Evolutionary conservation across 1,139 yeast genomes (phyloP), one percentile per base, ranked within the genome.

Genomic region (Kodamaea sp.): DNA sequence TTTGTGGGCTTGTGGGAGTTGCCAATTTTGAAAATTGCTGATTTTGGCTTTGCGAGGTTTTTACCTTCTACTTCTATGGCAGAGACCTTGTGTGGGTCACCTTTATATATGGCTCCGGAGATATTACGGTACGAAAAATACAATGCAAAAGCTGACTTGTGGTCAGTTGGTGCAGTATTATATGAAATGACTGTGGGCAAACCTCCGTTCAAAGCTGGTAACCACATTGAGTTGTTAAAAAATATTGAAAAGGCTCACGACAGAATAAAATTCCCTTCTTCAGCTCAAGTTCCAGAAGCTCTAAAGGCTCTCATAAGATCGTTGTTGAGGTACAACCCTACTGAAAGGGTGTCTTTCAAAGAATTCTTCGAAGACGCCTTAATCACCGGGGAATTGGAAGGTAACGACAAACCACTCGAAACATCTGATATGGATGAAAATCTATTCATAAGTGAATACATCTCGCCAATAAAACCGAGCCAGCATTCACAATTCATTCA

Each of bases 71-170:
- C 96, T 1, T 83, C 96, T 2, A 73, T 94, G 76, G 97, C 98
- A 1, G 98, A 92, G 59, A 92, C 98, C 3, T 68, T 92, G 44
- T 92, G 98, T 69, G 98, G 98, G 1, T 87, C 96, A 8, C 98
- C 98, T 1, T 66, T 92, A 29, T 92, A 94, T 59, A 92, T 92
- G 98, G 98, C 98, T 0, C 98, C 98, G 0, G 98, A 92, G 60
- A 94, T 92, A 32, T 70, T 92, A 50, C 73, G 95, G 43, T 89
- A 88, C 56, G 97, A 94, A 57, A 92, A 89, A 60, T 92, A 92
- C 62, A 89, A 90, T 51, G 98, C 97, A 4, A 90, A 89, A 57
- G 97, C 97, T 1, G 98, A 92, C 57, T 66, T 92, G 44, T 92
- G 98, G 98, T 88, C 97, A 2, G 96, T 92, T 4, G 98, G 98